Evolutionary conservation across 768 basidiomycete genomes (phyloP).

Genomic region (Artomyces pyxidatus): DNA sequence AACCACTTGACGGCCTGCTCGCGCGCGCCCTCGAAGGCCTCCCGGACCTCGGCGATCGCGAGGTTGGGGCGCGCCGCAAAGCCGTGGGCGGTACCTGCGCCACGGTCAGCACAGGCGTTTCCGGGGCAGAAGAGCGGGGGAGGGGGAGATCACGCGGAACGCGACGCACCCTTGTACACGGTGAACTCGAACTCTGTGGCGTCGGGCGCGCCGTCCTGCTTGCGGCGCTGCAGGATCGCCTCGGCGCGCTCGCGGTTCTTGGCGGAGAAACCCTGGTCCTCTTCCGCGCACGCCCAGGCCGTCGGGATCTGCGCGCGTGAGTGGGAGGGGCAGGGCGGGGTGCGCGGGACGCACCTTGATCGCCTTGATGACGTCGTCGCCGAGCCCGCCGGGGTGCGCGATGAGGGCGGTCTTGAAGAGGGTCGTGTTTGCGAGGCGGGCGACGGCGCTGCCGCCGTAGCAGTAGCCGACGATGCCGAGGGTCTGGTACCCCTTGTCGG

Average conservation of each 20-base stretch:
- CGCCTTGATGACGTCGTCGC: conserved; percentile 25
- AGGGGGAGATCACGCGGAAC: too few species aligned
- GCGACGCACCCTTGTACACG: conserved; percentile 29
- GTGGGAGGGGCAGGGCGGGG: too few species aligned
- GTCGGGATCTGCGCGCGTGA: conserved; percentile 10
- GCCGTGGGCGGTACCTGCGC: conserved; percentile 37
- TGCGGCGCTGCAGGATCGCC: conserved; percentile 24
- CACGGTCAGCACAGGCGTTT: not conserved
- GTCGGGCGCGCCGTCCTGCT: too few species aligned
- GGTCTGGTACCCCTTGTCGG: conserved; percentile 30
- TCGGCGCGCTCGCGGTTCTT: conserved; percentile 23
- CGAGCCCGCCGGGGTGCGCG: conserved; percentile 31
- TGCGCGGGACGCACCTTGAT: conserved; percentile 21
- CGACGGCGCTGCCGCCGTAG: conserved; percentile 28
- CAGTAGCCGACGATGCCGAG: conserved; percentile 38
- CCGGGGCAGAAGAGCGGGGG: too few species aligned
- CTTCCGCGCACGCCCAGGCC: conserved; percentile 34
- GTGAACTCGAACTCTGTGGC: conserved; percentile 28
- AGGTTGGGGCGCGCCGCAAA: conserved; percentile 42
- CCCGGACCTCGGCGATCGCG: conserved; percentile 32
- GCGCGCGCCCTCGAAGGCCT: conserved; percentile 36
- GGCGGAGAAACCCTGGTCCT: conserved; percentile 25
- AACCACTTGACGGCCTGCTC: conserved; percentile 36
- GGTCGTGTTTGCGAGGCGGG: conserved; percentile 23
- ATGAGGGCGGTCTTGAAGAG: conserved; percentile 31